phyloP scores from a whole-genome alignment of 257 asterid species.

The Nicotiana benthamiana region DNA sequence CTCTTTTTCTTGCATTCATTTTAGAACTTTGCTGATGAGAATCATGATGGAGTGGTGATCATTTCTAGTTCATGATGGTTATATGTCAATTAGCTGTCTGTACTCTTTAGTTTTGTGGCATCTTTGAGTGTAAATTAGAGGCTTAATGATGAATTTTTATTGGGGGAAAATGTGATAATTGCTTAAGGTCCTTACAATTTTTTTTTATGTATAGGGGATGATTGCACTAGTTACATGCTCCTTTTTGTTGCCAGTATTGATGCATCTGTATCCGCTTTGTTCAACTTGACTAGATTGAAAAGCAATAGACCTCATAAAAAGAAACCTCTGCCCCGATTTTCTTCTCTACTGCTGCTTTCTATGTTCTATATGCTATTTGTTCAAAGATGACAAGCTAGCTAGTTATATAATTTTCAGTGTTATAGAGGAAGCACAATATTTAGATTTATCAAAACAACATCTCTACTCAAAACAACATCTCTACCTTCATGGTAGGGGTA shows the following conservation, averaged over 20 bases:
- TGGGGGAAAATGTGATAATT: background rate
- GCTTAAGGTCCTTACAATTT: background rate
- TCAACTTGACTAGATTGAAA: slow-evolving; percentile 2
- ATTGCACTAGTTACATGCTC: background rate
- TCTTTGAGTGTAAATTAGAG: background rate
- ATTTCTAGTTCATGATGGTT: slow-evolving; percentile 1
- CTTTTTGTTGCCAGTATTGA: background rate
- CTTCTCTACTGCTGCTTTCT: background rate
- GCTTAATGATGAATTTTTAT: background rate
- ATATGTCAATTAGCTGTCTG: background rate
- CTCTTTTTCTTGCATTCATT: background rate
- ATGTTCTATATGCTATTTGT: background rate
- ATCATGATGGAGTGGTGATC: background rate
- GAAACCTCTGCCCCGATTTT: background rate
- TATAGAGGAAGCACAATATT: background rate
- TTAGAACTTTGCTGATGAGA: background rate
- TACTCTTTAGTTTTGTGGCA: background rate
- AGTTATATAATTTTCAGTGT: background rate
- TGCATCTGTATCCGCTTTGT: background rate
- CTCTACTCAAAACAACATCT: background rate
- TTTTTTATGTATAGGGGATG: background rate
- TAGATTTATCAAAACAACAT: background rate
- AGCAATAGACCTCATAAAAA: background rate
- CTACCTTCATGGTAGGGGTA: background rate
- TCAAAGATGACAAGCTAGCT: background rate